Percentiles rank a stretch among this genome's conserved stretches.
Evolutionary conservation across 139 green algal species (phyloP).

Genomic region (Gonium pectorale): DNA sequence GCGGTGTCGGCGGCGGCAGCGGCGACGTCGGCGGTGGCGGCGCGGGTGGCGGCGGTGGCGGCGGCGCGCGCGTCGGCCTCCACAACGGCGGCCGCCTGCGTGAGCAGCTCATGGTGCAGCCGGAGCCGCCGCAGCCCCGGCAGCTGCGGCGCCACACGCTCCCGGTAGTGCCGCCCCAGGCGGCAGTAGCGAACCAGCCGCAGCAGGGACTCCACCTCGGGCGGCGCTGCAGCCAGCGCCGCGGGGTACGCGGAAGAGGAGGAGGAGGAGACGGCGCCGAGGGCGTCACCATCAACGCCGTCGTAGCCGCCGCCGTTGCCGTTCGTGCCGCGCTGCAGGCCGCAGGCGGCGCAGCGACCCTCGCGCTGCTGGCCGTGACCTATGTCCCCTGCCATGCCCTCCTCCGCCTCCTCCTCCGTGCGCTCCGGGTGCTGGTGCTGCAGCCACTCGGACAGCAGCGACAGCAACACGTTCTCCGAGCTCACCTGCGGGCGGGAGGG

Average conservation of each 20-base stretch:
- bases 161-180: slow-evolving; percentile 17
- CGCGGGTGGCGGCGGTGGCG: background rate
- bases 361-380: background rate
- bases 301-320: too few relatives aligned
- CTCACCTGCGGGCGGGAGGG: background rate
- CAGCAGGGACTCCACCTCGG: background rate
- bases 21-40: background rate
- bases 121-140: slow-evolving; percentile 3
- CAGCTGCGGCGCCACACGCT: background rate
- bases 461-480: slow-evolving; percentile 23
- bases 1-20: background rate
- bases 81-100: background rate
- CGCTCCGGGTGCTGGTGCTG: background rate
- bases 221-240: background rate
- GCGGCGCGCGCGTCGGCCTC: background rate
- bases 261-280: too few relatives aligned
- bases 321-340: too few relatives aligned
- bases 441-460: slow-evolving; percentile 29
- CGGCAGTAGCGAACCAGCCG: slow-evolving; percentile 1
- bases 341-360: too few relatives aligned
- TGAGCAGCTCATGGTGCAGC: slow-evolving; percentile 22
- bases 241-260: too few relatives aligned
- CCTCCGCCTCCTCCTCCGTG: background rate
- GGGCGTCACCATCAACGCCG: too few relatives aligned
- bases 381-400: background rate